Base-by-base conservation (phyloP, 371 early-diverging fungal genomes). In the Mortierella sp. region DNA sequence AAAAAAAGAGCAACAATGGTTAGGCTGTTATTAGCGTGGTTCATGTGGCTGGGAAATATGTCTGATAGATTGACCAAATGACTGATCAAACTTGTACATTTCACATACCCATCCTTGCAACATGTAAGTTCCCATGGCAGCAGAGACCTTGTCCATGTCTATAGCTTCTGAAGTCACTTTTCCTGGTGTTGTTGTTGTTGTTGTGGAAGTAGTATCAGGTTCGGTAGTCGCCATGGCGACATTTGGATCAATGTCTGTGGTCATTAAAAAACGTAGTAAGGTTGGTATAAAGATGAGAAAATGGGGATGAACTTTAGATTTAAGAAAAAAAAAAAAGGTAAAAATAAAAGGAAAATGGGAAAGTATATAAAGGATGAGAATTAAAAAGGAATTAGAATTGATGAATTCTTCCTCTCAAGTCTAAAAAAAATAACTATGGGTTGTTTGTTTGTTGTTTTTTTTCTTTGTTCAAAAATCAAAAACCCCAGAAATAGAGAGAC, bases 121-220 rank as follows among this genome's bases (percentile, higher is more conserved):
- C 80, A 75, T 70, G 54, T 80, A 80, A 35, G 31, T 57, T 55
- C 75, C 75, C 80, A 80, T 80, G n/a, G 65, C 68, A 51, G 68
- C 75, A 7, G 80, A 70, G 59, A 80, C 75, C 40, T 66, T 78
- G 71, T 80, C 75, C 9, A 57, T 61, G 62, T 73, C 78, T 61
- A 72, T 68, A n/a, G 13, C 23, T 49, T n/a, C 23, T 3, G 22
- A 3, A n/a, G 49, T 4, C n/a, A 8, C n/a, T 23, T 19, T 49
- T n/a, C n/a, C 49, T 49, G 13, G 9, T 40, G 40, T 40, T 40
- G 49, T 37, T 15, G 40, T 40, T 28, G 35, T 49, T 43, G 61
- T 34, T 9, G 45, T 10, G 28, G 19, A 29, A 31, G 56, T 17
- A 13, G 31, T 3, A 26, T 28, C 13, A 55, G 56, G 8, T 13